Conservation (phyloP, 2,329 filamentous ascomycete species). For the Cladophialophora immunda region DNA sequence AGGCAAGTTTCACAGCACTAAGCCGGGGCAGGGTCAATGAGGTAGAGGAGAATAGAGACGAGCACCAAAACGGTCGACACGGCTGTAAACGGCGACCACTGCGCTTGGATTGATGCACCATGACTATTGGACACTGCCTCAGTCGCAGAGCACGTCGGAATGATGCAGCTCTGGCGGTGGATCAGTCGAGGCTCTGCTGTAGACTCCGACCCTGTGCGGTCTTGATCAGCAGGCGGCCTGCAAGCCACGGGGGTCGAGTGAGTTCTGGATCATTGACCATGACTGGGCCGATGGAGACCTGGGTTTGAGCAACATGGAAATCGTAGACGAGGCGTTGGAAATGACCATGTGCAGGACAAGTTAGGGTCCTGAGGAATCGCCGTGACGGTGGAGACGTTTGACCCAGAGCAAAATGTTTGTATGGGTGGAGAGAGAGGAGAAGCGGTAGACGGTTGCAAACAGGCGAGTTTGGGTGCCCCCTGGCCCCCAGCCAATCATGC, state of each 20-base stretch:
- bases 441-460: constrained; percentile 9
- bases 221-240: constrained; percentile 34
- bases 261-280: constrained; percentile 8
- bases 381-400: constrained; percentile 2
- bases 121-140: constrained; percentile 34
- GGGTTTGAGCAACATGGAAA: constrained; percentile 22
- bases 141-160: constrained; percentile 25
- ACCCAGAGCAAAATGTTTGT: not conserved
- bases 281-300: constrained; percentile 12
- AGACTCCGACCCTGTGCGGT: constrained; percentile 13
- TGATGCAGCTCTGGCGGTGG: constrained; percentile 33
- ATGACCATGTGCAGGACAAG: constrained; percentile 22
- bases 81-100: constrained; percentile 32
- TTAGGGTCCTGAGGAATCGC: constrained; percentile 2
- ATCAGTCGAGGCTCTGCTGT: constrained; percentile 39
- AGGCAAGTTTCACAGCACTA: constrained; percentile 33
- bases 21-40: constrained; percentile 26
- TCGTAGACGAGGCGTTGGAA: constrained; percentile 24
- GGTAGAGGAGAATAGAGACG: constrained; percentile 26
- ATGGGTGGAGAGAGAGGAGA: constrained; percentile 11
- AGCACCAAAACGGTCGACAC: constrained; percentile 26
- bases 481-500: constrained; percentile 16
- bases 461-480: constrained; percentile 8
- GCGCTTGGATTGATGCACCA: constrained; percentile 30
- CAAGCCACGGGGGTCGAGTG: constrained; percentile 34